Conservation (phyloP, 495 filamentous ascomycete genomes). For the Hypomontagnella monticulosa region DNA sequence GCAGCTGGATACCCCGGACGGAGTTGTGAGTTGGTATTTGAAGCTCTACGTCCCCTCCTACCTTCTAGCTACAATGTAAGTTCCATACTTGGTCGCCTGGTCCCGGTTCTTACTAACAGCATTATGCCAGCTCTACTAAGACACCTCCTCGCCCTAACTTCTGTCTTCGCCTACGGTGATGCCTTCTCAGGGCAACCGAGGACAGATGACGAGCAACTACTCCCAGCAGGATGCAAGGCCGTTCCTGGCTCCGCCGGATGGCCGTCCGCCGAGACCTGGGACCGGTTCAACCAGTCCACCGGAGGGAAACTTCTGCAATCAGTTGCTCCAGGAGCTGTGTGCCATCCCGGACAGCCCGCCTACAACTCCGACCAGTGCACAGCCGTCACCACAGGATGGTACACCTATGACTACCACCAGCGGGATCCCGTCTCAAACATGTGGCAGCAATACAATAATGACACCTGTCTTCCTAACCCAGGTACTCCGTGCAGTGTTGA, state of each 20-base stretch:
- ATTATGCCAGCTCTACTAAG: conserved; percentile 16
- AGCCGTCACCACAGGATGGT: conserved; percentile 45
- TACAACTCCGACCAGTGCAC: conserved; percentile 50
- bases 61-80: conserved; percentile 4
- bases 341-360: conserved; percentile 56
- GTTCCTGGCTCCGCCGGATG: conserved; percentile 46
- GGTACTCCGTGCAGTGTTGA: conserved; percentile 48
- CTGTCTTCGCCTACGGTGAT: conserved; percentile 20
- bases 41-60: not conserved
- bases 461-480: conserved; percentile 54
- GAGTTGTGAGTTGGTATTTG: conserved; percentile 8
- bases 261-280: conserved; percentile 47
- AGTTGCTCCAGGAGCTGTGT: conserved; percentile 63
- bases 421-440: conserved; percentile 51
- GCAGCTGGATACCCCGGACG: not conserved
- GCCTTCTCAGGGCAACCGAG: conserved; percentile 16
- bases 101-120: conserved; percentile 3
- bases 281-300: conserved; percentile 47
- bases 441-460: conserved; percentile 56
- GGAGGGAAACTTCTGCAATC: conserved; percentile 62
- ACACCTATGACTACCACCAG: conserved; percentile 49
- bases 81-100: not conserved
- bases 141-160: conserved; percentile 3
- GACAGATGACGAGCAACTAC: not conserved
- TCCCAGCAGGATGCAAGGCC: conserved; percentile 43